phyloP scores from a whole-genome alignment of 441 rosid genomes.

The Bocquillonia castaneifolia region DNA sequence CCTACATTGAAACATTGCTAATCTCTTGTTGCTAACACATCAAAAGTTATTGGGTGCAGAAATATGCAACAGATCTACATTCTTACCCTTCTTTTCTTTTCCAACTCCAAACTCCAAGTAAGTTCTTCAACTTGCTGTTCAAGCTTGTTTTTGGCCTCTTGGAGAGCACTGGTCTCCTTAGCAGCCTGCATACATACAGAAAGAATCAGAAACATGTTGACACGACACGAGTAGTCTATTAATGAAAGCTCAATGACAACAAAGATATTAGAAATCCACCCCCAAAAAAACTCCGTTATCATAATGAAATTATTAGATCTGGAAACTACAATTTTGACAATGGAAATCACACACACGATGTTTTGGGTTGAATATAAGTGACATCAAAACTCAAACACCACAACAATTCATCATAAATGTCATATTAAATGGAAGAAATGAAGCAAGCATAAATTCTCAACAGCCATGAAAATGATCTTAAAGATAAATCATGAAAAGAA shows the following conservation, averaged over 20 bases:
- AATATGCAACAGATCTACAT: slow-evolving; percentile 13
- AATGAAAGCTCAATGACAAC: slow-evolving; percentile 1
- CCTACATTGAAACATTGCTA: neutral
- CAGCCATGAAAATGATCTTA: neutral
- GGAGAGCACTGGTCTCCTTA: slow-evolving; percentile 89
- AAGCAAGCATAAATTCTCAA: neutral
- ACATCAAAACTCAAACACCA: neutral
- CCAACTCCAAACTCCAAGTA: slow-evolving; percentile 62
- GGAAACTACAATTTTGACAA: neutral
- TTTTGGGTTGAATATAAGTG: neutral
- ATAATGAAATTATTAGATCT: neutral
- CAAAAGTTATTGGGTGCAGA: neutral
- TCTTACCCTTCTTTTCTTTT: slow-evolving; percentile 73
- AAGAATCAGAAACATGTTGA: slow-evolving; percentile 15
- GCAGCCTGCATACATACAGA: slow-evolving; percentile 57
- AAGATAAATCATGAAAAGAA: slow-evolving; percentile 13
- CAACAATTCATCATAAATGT: neutral
- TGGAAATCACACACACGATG: neutral
- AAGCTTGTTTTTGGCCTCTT: slow-evolving; percentile 79
- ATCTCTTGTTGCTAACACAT: neutral
- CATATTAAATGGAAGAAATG: neutral
- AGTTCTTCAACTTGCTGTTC: slow-evolving; percentile 93
- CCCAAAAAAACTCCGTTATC: neutral
- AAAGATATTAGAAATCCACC: slow-evolving; percentile 12
- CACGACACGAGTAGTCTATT: slow-evolving; percentile 1